These are phyloP conservation scores for Inosperma sp. DNA, from an alignment of 768 basidiomycete species.

Conservation along the genomic window DNA sequence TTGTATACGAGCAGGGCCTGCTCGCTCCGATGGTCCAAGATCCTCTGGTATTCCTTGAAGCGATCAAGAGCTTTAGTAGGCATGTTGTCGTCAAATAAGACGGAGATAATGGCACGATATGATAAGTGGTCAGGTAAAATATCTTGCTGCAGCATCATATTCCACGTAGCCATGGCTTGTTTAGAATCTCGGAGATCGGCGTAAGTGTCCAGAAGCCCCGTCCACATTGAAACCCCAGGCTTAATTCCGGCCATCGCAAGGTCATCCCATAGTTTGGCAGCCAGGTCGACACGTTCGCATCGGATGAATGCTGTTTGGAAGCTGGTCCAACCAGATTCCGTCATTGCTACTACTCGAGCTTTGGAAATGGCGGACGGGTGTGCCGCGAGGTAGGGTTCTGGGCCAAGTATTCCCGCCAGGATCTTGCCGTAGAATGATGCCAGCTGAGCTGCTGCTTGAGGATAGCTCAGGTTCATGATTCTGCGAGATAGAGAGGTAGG, in stretches of 20 bases:
- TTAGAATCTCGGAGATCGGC: slow-evolving; percentile 45
- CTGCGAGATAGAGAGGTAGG: slow-evolving; percentile 48
- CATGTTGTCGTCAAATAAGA: slow-evolving; percentile 48
- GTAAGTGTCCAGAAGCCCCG: slow-evolving; percentile 62
- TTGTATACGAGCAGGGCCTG: slow-evolving; percentile 56
- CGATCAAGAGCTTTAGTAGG: slow-evolving; percentile 46
- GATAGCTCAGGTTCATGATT: slow-evolving; percentile 41
- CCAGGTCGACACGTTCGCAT: slow-evolving; percentile 51
- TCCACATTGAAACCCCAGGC: slow-evolving; percentile 65
- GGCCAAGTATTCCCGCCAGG: slow-evolving; percentile 45
- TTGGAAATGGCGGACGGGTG: slow-evolving; percentile 34
- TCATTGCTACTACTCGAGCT: slow-evolving; percentile 44
- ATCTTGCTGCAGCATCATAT: slow-evolving; percentile 52
- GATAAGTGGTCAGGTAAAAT: slow-evolving; percentile 56
- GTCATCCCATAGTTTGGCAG: slow-evolving; percentile 65
- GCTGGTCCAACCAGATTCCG: slow-evolving; percentile 56
- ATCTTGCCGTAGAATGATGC: slow-evolving; percentile 48
- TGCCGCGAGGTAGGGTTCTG: slow-evolving; percentile 52
- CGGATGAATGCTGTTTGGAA: slow-evolving; percentile 65
- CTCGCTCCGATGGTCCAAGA: slow-evolving; percentile 18
- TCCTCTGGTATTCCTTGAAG: slow-evolving; percentile 48
- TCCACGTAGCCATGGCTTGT: slow-evolving; percentile 59
- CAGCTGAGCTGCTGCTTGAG: slow-evolving; percentile 30
- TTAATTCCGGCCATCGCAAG: slow-evolving; percentile 44
- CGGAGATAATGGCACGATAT: slow-evolving; percentile 68